These are phyloP conservation scores for Kodamaea laetipori DNA, from an alignment of 805 yeast genomes.

Conservation along the genomic window DNA sequence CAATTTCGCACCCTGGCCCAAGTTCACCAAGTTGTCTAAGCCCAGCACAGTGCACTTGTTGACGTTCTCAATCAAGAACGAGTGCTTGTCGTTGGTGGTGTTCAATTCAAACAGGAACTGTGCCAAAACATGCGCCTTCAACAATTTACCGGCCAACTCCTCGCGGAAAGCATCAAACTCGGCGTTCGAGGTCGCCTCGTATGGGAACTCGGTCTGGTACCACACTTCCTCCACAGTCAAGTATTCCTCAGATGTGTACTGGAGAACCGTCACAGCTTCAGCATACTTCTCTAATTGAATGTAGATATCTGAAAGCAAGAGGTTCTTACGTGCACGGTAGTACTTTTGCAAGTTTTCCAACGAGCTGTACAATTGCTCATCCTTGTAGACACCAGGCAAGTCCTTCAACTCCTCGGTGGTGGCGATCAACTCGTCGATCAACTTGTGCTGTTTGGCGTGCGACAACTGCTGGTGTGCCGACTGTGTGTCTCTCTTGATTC, in stretches of 20 bases:
- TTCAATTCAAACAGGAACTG: slow-evolving; percentile 40
- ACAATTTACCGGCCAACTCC: slow-evolving; percentile 19
- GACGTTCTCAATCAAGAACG: slow-evolving; percentile 48
- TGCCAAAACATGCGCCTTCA: slow-evolving; percentile 47
- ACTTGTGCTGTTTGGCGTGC: slow-evolving; percentile 30
- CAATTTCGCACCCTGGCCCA: slow-evolving; percentile 30
- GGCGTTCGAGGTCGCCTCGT: slow-evolving; percentile 40
- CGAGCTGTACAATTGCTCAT: slow-evolving; percentile 62
- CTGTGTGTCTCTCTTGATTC: slow-evolving; percentile 65
- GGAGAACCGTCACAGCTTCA: slow-evolving; percentile 50
- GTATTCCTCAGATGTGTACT: slow-evolving; percentile 25
- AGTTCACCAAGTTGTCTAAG: slow-evolving; percentile 24
- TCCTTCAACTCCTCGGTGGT: slow-evolving; percentile 66
- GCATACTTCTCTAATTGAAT: slow-evolving; percentile 40
- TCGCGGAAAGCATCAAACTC: slow-evolving; percentile 29
- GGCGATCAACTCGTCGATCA: slow-evolving; percentile 52
- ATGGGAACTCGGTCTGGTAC: slow-evolving; percentile 44
- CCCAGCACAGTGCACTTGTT: slow-evolving; percentile 32
- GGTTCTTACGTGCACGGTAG: slow-evolving; percentile 48
- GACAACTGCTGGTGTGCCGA: slow-evolving; percentile 24
- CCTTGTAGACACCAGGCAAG: slow-evolving; percentile 90
- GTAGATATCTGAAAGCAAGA: slow-evolving; percentile 49
- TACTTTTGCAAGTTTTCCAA: slow-evolving; percentile 52
- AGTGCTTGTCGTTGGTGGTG: slow-evolving; percentile 14
- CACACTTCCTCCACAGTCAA: slow-evolving; percentile 18